Conservation (phyloP, 176 grass and related monocot species). For the Zoysia pacifica region DNA sequence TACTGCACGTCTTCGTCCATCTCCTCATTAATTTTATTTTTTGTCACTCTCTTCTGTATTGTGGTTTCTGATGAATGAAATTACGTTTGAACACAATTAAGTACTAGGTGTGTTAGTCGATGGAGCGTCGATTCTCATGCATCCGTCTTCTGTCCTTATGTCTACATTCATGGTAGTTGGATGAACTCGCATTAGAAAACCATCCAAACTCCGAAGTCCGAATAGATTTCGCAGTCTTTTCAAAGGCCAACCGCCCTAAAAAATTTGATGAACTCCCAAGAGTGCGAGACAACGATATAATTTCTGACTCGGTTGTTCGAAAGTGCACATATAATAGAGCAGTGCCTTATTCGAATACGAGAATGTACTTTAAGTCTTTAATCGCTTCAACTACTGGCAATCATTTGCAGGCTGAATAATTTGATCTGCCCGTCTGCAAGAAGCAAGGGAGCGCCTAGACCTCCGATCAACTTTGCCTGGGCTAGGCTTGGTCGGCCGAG, state of each 20-base stretch:
- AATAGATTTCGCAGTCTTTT: not conserved
- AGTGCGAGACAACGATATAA: not conserved
- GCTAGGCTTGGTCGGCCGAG: too few relatives aligned
- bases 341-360: conserved; percentile 10
- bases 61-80: not conserved
- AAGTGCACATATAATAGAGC: conserved; percentile 25
- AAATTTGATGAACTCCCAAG: too few relatives aligned
- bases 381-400: conserved; percentile 8
- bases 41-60: not conserved
- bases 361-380: conserved; percentile 9
- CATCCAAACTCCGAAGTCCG: not conserved
- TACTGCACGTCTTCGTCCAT: not conserved
- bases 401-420: conserved; percentile 17
- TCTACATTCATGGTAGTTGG: not conserved
- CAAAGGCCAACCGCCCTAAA: not conserved
- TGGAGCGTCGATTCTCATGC: not conserved
- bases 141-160: not conserved
- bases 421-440: not conserved
- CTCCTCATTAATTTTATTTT: not conserved
- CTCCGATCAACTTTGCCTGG: too few relatives aligned
- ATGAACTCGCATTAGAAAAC: not conserved
- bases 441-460: conserved; percentile 13
- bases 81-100: too few relatives aligned
- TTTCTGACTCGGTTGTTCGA: not conserved
- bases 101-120: not conserved